Conservation (phyloP, 129 eudicot species). For the Logfia minima region DNA sequence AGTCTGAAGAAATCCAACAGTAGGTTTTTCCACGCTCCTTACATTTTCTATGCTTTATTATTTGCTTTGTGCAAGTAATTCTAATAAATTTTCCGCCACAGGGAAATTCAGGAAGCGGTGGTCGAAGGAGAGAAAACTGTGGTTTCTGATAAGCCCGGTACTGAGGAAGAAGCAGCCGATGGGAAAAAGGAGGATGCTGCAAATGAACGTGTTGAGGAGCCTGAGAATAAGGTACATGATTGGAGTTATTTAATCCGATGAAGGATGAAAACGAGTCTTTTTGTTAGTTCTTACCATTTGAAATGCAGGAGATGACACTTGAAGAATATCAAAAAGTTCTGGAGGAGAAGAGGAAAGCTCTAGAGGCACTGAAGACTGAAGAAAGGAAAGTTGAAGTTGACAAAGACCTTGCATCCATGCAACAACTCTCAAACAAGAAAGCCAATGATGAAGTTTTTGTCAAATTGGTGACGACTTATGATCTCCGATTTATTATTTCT, state of each 20-base stretch:
- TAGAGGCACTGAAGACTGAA: slow-evolving; percentile 64
- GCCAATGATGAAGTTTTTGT: slow-evolving; percentile 64
- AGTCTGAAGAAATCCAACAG: slow-evolving; percentile 67
- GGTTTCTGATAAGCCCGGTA: slow-evolving; percentile 55
- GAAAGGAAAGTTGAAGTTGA: slow-evolving; percentile 86
- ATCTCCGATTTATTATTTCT: not conserved
- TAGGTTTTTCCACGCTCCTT: slow-evolving; percentile 9
- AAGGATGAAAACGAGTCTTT: not conserved
- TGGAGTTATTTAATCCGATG: not conserved
- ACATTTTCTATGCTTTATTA: not conserved
- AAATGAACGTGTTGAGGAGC: slow-evolving; percentile 69
- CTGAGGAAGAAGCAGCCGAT: slow-evolving; percentile 59
- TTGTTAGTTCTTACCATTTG: not conserved
- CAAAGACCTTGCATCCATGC: slow-evolving; percentile 81
- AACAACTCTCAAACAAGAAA: slow-evolving; percentile 88
- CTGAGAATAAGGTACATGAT: slow-evolving; percentile 66
- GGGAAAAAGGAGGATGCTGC: slow-evolving; percentile 58
- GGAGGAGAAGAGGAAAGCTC: slow-evolving; percentile 87
- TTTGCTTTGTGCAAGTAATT: not conserved
- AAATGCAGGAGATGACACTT: slow-evolving; percentile 84
- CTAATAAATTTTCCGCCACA: slow-evolving; percentile 20
- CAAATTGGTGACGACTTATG: slow-evolving; percentile 55
- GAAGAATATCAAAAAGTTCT: slow-evolving; percentile 86
- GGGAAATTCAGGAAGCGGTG: slow-evolving; percentile 65
- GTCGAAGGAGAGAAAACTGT: slow-evolving; percentile 61